Evolutionary conservation across 1,284 basidiomycete species (phyloP).

Genomic region (Ustilago vetiveriae): DNA sequence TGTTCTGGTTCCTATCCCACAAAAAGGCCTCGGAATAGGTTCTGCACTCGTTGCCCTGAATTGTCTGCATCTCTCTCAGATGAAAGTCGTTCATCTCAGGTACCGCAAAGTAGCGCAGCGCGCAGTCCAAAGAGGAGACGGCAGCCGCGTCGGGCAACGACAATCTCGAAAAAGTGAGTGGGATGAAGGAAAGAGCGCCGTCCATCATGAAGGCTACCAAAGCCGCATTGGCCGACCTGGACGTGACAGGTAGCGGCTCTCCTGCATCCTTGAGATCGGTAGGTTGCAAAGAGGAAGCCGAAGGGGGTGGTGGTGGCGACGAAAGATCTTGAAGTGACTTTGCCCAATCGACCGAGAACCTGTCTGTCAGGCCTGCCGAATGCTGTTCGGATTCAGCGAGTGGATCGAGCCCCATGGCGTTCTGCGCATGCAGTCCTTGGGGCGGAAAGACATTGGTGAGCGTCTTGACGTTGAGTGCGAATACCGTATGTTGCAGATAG

Average conservation of each 20-base stretch:
- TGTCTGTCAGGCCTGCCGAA: slow-evolving; percentile 13
- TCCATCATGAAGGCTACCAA: slow-evolving; percentile 52
- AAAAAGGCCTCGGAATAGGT: slow-evolving; percentile 47
- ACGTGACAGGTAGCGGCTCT: slow-evolving; percentile 12
- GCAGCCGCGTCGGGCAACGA: slow-evolving; percentile 42
- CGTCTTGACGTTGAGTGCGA: slow-evolving; percentile 26
- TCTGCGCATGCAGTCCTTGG: slow-evolving; percentile 32
- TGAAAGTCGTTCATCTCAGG: slow-evolving; percentile 48
- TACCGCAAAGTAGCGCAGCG: slow-evolving; percentile 55
- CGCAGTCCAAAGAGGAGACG: slow-evolving; percentile 56
- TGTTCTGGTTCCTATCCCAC: slow-evolving; percentile 35
- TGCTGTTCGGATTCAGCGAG: slow-evolving; percentile 29
- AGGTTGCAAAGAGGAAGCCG: neutral
- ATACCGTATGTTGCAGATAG: slow-evolving; percentile 21
- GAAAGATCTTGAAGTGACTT: slow-evolving; percentile 11
- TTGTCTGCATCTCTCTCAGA: slow-evolving; percentile 52
- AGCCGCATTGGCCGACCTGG: slow-evolving; percentile 25
- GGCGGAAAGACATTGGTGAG: slow-evolving; percentile 12
- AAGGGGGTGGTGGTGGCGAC: slow-evolving; percentile 10
- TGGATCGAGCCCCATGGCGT: slow-evolving; percentile 23
- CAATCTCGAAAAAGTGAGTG: slow-evolving; percentile 51
- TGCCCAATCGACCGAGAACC: slow-evolving; percentile 48
- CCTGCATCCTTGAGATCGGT: slow-evolving; percentile 11
- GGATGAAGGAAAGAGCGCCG: slow-evolving; percentile 58
- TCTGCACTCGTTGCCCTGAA: slow-evolving; percentile 42